Conservation (phyloP, 2,329 filamentous ascomycete species). For the Xylariales sp. region DNA sequence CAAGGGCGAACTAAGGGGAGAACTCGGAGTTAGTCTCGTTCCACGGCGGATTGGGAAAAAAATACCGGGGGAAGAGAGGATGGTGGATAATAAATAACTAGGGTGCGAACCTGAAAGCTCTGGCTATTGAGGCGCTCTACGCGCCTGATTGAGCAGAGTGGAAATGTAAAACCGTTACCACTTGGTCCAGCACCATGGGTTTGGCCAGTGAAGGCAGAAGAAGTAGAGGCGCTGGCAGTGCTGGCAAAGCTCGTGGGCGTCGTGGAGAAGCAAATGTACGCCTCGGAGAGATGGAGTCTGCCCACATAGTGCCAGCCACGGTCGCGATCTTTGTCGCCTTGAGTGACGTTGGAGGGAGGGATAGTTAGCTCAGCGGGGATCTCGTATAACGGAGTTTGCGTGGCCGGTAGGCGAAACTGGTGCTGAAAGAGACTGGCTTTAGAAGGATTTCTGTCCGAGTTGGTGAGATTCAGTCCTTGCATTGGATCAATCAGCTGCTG, state of each 20-base stretch:
- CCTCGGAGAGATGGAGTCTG: constrained; percentile 88
- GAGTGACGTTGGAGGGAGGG: constrained; percentile 63
- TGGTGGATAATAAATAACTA: too few species aligned
- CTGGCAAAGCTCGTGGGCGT: constrained; percentile 82
- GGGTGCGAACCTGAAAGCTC: constrained; percentile 67
- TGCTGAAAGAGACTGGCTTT: constrained; percentile 91
- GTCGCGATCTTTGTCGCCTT: constrained; percentile 67
- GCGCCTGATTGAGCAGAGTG: constrained; percentile 82
- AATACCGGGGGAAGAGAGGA: constrained; percentile 4
- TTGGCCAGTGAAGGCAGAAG: constrained; percentile 83
- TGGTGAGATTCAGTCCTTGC: constrained; percentile 67
- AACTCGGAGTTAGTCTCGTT: too few species aligned
- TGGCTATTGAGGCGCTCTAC: constrained; percentile 93
- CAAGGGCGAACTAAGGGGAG: constrained; percentile 86
- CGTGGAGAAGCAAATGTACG: constrained; percentile 95
- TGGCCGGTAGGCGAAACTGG: constrained; percentile 91
- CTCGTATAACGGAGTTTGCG: constrained; percentile 90
- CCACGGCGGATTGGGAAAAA: too few species aligned
- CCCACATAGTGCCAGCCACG: constrained; percentile 86
- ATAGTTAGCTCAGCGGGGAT: constrained; percentile 95
- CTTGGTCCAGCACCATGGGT: constrained; percentile 89
- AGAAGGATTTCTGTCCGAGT: constrained; percentile 76
- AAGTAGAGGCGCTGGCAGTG: constrained; percentile 72
- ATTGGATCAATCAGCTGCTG: constrained; percentile 92
- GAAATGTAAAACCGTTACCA: constrained; percentile 93